Evolutionary conservation across 2,329 filamentous ascomycete genomes (phyloP).

Genomic region (Aspergillus costaricaensis): DNA sequence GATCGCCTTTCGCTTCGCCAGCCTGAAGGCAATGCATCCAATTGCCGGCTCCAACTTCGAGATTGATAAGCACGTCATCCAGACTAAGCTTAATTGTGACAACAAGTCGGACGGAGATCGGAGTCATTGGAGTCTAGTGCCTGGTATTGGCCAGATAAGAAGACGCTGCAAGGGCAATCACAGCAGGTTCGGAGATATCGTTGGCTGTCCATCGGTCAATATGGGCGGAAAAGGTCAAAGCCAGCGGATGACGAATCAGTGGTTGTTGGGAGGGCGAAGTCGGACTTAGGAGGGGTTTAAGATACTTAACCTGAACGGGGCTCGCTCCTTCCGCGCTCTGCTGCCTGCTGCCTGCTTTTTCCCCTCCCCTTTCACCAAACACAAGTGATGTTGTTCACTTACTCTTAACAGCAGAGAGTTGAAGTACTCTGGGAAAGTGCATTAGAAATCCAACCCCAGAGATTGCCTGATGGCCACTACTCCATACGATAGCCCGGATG

Average conservation of each 20-base stretch:
- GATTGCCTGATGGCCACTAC: neutral
- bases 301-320: conserved; percentile 1
- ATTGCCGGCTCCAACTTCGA: neutral
- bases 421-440: neutral
- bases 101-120: neutral
- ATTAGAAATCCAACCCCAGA: neutral
- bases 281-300: neutral
- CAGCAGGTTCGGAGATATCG: neutral
- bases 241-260: neutral
- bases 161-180: neutral
- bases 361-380: neutral
- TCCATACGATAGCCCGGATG: neutral
- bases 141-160: neutral
- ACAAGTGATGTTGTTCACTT: neutral
- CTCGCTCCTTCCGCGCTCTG: neutral
- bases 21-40: neutral
- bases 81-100: neutral
- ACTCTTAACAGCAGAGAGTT: neutral
- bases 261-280: neutral
- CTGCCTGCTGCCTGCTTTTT: neutral
- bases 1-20: neutral
- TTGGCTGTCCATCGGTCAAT: neutral
- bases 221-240: neutral
- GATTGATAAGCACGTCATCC: neutral
- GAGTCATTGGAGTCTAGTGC: neutral